Conservation (phyloP, 257 asterid species). For the Primulina huaijiensis region DNA sequence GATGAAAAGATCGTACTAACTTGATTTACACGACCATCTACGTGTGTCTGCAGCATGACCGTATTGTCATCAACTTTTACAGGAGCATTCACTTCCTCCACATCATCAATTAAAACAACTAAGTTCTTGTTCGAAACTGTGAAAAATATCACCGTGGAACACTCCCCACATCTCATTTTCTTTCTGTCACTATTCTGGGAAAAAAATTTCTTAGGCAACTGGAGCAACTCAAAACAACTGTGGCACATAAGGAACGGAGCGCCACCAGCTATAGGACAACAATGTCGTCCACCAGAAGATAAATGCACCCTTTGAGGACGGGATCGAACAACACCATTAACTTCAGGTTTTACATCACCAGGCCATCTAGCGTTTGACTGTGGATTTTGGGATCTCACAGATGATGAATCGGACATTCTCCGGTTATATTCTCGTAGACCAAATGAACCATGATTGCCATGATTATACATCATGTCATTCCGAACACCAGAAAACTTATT, state of each 20-base stretch:
- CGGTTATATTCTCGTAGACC: slow-evolving; percentile 37
- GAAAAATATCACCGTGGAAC: slow-evolving; percentile 52
- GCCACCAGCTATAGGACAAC: slow-evolving; percentile 75
- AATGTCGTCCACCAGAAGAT: slow-evolving; percentile 34
- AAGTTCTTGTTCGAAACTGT: slow-evolving; percentile 42
- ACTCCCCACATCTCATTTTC: slow-evolving; percentile 72
- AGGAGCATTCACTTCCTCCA: slow-evolving; percentile 33
- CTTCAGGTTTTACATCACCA: slow-evolving; percentile 56
- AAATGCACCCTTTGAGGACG: slow-evolving; percentile 42
- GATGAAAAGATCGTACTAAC: slow-evolving; percentile 49
- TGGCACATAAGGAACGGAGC: slow-evolving; percentile 81
- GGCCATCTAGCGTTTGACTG: slow-evolving; percentile 46
- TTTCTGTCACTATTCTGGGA: slow-evolving; percentile 29
- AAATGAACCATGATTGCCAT: slow-evolving; percentile 32
- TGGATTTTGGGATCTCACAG: slow-evolving; percentile 35
- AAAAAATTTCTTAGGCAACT: slow-evolving; percentile 55
- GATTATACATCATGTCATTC: slow-evolving; percentile 32
- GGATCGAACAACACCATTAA: slow-evolving; percentile 30
- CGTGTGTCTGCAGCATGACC: slow-evolving; percentile 18
- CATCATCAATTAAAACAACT: slow-evolving; percentile 30
- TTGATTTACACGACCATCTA: slow-evolving; percentile 32
- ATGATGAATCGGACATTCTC: slow-evolving; percentile 30
- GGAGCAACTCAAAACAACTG: slow-evolving; percentile 64
- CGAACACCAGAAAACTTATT: slow-evolving; percentile 35
- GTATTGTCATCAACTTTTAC: slow-evolving; percentile 25